Conservation (phyloP, 2,329 filamentous ascomycete species). For the Stemphylium vesicarium region DNA sequence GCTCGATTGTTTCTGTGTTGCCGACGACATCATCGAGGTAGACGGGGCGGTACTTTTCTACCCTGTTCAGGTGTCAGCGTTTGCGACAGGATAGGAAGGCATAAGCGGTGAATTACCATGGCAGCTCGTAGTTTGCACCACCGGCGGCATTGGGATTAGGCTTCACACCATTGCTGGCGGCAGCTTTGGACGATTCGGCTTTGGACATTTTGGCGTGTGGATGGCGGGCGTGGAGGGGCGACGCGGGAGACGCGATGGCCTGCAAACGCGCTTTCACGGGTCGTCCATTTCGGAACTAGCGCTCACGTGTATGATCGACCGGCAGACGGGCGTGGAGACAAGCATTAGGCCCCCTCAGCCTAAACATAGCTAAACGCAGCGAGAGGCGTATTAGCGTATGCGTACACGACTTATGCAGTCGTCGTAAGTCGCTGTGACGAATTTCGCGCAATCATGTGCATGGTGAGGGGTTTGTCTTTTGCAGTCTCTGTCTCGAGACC, state of each 20-base stretch:
- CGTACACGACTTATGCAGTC: neutral
- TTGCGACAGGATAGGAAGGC: neutral
- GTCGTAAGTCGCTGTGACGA: neutral
- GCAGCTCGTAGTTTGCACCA: constrained; percentile 71
- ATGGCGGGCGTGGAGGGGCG: constrained; percentile 21
- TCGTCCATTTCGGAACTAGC: constrained; percentile 6
- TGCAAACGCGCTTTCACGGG: constrained; percentile 30
- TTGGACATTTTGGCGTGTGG: constrained; percentile 50
- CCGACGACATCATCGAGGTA: constrained; percentile 97
- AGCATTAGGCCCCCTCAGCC: neutral
- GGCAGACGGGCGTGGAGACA: neutral
- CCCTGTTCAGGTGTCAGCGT: constrained; percentile 63
- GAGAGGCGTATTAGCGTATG: neutral
- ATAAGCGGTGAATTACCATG: constrained; percentile 64
- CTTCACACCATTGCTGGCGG: constrained; percentile 52
- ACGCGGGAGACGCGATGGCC: constrained; percentile 32
- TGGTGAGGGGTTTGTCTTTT: neutral
- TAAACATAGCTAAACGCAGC: constrained; percentile 1
- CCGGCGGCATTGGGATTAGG: constrained; percentile 49
- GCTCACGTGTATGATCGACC: neutral
- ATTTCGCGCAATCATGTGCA: neutral
- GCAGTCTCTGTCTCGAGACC: too few species aligned
- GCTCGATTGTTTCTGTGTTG: constrained; percentile 96
- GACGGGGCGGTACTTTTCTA: constrained; percentile 95
- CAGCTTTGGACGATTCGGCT: constrained; percentile 58